Evolutionary conservation across 148 eudicot genomes (phyloP).

Genomic region (Arbutus unedo): DNA sequence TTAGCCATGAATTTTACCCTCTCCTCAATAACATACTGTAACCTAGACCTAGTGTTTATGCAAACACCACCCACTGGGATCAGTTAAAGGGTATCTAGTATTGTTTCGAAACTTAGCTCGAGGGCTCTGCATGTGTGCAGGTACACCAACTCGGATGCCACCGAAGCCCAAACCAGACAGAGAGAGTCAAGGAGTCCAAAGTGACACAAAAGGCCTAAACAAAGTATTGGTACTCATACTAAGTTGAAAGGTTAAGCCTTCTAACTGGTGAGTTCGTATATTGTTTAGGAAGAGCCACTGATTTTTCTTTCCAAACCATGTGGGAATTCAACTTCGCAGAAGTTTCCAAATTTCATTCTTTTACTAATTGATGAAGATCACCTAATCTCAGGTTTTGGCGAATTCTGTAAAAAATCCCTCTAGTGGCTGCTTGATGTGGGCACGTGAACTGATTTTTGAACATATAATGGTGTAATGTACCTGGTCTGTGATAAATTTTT

Average conservation of each 20-base stretch:
- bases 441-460: background rate
- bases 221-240: no score
- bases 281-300: background rate
- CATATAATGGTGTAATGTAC: constrained; percentile 24
- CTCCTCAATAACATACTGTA: background rate
- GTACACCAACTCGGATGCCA: no score
- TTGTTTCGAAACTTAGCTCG: background rate
- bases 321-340: background rate
- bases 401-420: background rate
- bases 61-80: no score
- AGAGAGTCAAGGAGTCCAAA: no score
- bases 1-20: background rate
- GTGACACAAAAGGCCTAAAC: no score
- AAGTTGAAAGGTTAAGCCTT: no score
- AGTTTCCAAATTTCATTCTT: background rate
- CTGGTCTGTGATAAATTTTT: constrained; percentile 68
- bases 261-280: no score
- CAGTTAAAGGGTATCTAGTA: no score
- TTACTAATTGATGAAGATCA: background rate
- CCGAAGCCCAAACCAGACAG: no score
- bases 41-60: no score
- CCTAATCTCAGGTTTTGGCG: background rate
- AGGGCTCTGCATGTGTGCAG: background rate
- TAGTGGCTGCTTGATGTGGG: background rate
- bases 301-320: background rate